Base-by-base conservation (phyloP, 148 eudicot species). In the Fagopyrum tataricum region DNA sequence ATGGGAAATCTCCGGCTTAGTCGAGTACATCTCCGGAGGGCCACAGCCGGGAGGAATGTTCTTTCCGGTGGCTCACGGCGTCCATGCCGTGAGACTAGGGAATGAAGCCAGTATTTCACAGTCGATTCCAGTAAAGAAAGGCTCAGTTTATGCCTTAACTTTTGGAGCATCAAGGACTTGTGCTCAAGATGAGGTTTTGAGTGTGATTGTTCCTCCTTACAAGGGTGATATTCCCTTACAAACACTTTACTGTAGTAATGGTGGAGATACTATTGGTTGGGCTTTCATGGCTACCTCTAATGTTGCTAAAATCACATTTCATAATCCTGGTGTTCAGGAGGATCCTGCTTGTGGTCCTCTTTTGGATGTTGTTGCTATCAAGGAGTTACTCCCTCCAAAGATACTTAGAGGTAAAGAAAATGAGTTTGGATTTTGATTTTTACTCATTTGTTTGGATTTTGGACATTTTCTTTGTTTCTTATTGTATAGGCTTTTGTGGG, bases 281-380 rank as follows among this genome's bases (percentile, higher is more conserved):
- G 94, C 87, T 2, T 93, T 93, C 39, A 73, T 11, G 52, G 94
- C 98, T 4, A 71, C 77, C 44, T 82, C 89, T 10, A 61, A 77
- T 64, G 68, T 76, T 42, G 89, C 81, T 7, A 87, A 51, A 17
- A 75, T 93, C 21, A 84, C 78, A 39, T 87, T 93, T 42, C 89
- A 83, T 64, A 93, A 93, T 72, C 85, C 90, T 10, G 94, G 98
- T 7, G 73, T 81, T 71, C 90, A 93, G 78, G 98, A 93, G 73
- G 94, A 93, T 76, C 94, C 98, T 69, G 78, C 87, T 53, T 93
- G 98, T 74, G 98, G 98, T 0, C 96, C 98, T 7, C 87, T 93
- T 11, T 71, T 93, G 72, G 98, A 93, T 80, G 93, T 86, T 46
- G 87, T 93, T 72, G 98, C 96, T 52, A 90, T 93, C 75, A 93